phyloP scores from a whole-genome alignment of 2,329 filamentous ascomycete genomes.

The Fusarium sp. region DNA sequence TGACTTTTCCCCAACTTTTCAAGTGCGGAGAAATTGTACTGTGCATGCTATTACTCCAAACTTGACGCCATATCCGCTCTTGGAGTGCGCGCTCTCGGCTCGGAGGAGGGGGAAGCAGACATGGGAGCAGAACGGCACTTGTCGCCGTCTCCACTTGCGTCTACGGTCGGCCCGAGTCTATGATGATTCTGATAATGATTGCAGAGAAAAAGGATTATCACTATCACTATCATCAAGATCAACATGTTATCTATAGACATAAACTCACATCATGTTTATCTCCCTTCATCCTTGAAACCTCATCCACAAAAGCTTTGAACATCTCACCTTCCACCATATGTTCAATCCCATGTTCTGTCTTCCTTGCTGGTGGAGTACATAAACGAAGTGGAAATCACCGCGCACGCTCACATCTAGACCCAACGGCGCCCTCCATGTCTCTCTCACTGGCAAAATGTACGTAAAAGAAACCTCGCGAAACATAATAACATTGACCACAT shows the following conservation, averaged over 20 bases:
- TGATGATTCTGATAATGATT: slow-evolving; percentile 3
- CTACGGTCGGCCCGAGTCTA: slow-evolving; percentile 26
- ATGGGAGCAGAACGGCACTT: slow-evolving; percentile 23
- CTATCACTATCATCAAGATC: neutral
- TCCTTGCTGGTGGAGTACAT: slow-evolving; percentile 14
- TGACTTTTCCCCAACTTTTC: slow-evolving; percentile 18
- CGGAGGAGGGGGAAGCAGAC: neutral
- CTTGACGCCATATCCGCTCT: slow-evolving; percentile 28
- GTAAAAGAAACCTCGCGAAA: slow-evolving; percentile 28
- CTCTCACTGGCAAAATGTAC: slow-evolving; percentile 16
- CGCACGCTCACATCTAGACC: slow-evolving; percentile 20
- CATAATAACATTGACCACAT: slow-evolving; percentile 31
- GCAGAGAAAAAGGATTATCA: neutral
- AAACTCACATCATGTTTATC: slow-evolving; percentile 9
- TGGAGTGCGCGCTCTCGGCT: slow-evolving; percentile 11
- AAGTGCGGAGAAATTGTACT: slow-evolving; percentile 18
- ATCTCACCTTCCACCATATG: slow-evolving; percentile 4
- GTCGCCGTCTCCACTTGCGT: slow-evolving; percentile 16
- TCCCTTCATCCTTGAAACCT: neutral
- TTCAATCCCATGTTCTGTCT: neutral
- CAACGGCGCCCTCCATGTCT: neutral
- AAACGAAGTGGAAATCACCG: slow-evolving; percentile 4
- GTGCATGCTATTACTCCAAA: slow-evolving; percentile 15
- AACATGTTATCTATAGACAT: neutral
- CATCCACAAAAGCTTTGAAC: slow-evolving; percentile 26